Conservation (phyloP, 306 rosid genomes). For the Fragaria vesca region DNA sequence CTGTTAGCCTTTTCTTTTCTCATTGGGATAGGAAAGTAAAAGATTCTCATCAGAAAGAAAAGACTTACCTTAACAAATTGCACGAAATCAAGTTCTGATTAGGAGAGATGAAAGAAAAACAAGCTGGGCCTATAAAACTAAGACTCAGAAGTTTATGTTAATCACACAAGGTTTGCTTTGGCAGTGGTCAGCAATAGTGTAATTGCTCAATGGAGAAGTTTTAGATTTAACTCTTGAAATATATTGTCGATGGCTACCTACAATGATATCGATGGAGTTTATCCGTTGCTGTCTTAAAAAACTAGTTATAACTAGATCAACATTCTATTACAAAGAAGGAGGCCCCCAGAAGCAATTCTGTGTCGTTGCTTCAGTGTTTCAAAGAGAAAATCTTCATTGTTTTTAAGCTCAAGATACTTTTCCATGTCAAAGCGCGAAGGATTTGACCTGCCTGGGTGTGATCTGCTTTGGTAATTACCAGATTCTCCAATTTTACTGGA, state of each 20-base stretch:
- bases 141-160: no score
- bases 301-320: constrained; percentile 33
- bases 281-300: background rate
- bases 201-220: no score
- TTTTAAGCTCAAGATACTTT: constrained; percentile 61
- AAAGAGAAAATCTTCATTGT: constrained; percentile 53
- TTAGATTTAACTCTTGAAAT: background rate
- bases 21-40: no score
- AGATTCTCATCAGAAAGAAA: no score
- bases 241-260: constrained; percentile 1
- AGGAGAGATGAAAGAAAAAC: no score
- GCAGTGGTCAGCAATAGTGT: no score
- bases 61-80: no score
- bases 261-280: constrained; percentile 26
- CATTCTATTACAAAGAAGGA: constrained; percentile 58
- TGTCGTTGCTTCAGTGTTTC: constrained; percentile 69
- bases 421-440: constrained; percentile 53
- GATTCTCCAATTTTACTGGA: constrained; percentile 40
- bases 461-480: constrained; percentile 23
- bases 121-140: no score
- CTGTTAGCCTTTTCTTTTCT: no score
- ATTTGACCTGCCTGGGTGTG: constrained; percentile 40
- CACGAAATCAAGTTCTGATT: no score
- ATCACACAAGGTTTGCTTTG: no score
- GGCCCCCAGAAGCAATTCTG: constrained; percentile 60